phyloP scores from a whole-genome alignment of 1,139 yeast species.

The Pichia sp. region DNA sequence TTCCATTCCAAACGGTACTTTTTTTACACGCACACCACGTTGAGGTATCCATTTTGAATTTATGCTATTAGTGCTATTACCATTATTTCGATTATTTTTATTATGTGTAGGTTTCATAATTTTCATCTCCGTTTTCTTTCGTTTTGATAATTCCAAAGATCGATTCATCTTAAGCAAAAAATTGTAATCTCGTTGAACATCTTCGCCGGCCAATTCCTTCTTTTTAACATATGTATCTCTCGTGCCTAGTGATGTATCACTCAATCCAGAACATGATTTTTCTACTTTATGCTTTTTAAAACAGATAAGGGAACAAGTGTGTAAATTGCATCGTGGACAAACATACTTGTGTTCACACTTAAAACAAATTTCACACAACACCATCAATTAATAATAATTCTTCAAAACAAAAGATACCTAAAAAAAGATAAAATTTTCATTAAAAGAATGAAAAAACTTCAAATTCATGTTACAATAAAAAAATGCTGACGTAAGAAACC shows the following conservation, averaged over 20 bases:
- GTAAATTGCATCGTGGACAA: constrained; percentile 74
- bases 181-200: constrained; percentile 78
- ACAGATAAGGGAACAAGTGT: constrained; percentile 69
- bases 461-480: too few relatives aligned
- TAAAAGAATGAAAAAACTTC: too few relatives aligned
- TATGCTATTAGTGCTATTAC: constrained; percentile 23
- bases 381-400: too few relatives aligned
- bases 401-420: too few relatives aligned
- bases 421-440: too few relatives aligned
- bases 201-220: constrained; percentile 36
- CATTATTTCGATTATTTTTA: constrained; percentile 21
- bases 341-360: constrained; percentile 49
- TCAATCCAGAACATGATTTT: constrained; percentile 59
- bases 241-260: constrained; percentile 35
- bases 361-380: constrained; percentile 39
- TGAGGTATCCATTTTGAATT: constrained; percentile 3
- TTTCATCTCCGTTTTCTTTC: constrained; percentile 33
- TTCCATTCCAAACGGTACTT: constrained; percentile 72
- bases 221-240: constrained; percentile 52
- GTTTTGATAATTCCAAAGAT: constrained; percentile 44
- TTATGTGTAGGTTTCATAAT: constrained; percentile 9
- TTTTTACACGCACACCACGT: constrained; percentile 43
- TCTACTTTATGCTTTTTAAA: constrained; percentile 62
- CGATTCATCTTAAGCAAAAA: constrained; percentile 62
- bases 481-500: too few relatives aligned